Evolutionary conservation across 140 eudicot genomes (phyloP).

Genomic region (Senecio squalidus): DNA sequence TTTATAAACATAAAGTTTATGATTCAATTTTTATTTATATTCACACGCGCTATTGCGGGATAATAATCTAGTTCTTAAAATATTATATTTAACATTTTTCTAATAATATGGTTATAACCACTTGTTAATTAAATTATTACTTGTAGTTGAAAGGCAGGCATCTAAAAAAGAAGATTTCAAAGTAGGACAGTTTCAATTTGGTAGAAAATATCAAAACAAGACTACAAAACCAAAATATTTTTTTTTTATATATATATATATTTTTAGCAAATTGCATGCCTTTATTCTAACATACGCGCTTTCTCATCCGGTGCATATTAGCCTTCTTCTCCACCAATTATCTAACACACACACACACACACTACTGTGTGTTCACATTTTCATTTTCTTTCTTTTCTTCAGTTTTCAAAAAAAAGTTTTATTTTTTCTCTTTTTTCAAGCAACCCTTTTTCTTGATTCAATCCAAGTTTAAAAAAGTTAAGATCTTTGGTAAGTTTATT

Average conservation of each 20-base stretch:
- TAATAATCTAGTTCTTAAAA: no score
- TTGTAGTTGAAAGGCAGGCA: no score
- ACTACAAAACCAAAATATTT: no score
- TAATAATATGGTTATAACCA: no score
- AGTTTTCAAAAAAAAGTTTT: background rate
- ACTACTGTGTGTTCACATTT: constrained; percentile 1
- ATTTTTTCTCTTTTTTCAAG: constrained; percentile 10
- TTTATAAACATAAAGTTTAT: no score
- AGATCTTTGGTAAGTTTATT: constrained; percentile 23
- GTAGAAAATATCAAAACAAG: no score
- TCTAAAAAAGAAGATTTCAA: no score
- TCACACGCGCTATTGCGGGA: no score
- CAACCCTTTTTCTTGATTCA: constrained; percentile 18
- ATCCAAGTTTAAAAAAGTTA: constrained; percentile 15
- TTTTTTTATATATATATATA: background rate
- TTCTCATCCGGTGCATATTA: constrained; percentile 26
- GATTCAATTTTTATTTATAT: no score
- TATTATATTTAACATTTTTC: no score
- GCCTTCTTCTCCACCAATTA: constrained; percentile 24
- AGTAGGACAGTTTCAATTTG: no score
- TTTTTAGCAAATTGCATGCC: constrained; percentile 12
- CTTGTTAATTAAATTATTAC: no score
- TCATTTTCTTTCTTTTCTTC: background rate
- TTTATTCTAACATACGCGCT: constrained; percentile 28
- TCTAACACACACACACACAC: background rate